These are phyloP conservation scores for Physaria fendleri DNA, from an alignment of 345 rosid species.

Conservation along the genomic window DNA sequence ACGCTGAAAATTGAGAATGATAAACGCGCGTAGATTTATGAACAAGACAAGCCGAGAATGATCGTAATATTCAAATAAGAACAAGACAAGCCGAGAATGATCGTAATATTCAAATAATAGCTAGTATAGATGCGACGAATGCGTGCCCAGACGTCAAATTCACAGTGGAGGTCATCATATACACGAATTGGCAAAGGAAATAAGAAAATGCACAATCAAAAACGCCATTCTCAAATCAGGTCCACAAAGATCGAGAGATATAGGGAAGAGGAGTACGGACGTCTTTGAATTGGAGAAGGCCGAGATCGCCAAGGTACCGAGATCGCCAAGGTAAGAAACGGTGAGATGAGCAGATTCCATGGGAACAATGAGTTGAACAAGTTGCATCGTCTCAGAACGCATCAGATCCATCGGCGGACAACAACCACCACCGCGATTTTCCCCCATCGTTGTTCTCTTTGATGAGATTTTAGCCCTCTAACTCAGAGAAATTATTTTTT, in stretches of 20 bases:
- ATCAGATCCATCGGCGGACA: slow-evolving; percentile 94
- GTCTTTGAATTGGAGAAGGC: slow-evolving; percentile 93
- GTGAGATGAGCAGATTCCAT: slow-evolving; percentile 87
- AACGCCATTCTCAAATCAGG: too few species aligned
- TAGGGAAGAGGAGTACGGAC: slow-evolving; percentile 39
- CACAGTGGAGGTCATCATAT: background rate
- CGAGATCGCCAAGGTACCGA: slow-evolving; percentile 94
- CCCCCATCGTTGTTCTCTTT: slow-evolving; percentile 42
- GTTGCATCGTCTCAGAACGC: slow-evolving; percentile 91
- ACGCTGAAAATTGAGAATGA: too few species aligned
- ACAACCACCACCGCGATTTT: slow-evolving; percentile 51
- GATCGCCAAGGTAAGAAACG: slow-evolving; percentile 86
- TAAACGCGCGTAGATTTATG: too few species aligned
- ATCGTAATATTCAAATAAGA: background rate
- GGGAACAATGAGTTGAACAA: slow-evolving; percentile 87
- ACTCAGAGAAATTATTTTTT: too few species aligned
- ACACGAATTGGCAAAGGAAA: background rate
- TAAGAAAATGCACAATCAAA: background rate
- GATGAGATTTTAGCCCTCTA: slow-evolving; percentile 6
- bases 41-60: background rate
- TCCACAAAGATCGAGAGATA: background rate
- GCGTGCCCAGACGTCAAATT: background rate
- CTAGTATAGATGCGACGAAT: background rate
- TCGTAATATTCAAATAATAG: background rate
- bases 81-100: background rate